Percentiles rank a stretch among this genome's conserved stretches.
Evolutionary conservation across 345 rosid genomes (phyloP).

Genomic region (Hirschfeldia incana): DNA sequence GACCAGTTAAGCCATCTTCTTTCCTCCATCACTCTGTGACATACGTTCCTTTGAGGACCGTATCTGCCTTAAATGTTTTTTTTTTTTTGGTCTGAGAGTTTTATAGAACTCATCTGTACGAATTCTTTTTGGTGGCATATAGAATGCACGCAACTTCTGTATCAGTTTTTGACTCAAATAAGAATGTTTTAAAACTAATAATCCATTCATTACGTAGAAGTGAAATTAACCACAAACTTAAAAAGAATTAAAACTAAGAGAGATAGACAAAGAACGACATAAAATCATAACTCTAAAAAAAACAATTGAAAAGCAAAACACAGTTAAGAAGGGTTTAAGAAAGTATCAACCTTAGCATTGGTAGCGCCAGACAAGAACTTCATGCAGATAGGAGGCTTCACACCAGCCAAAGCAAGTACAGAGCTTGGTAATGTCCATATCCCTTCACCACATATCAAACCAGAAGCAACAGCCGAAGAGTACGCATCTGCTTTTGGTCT

Average conservation of each 20-base stretch:
- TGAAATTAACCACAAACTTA: conserved; percentile 19
- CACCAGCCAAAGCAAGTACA: conserved; percentile 54
- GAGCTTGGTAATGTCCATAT: conserved; percentile 75
- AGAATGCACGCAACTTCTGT: conserved; percentile 19
- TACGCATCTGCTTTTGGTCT: conserved; percentile 61
- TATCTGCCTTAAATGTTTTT: not conserved
- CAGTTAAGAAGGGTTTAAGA: conserved; percentile 45
- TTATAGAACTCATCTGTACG: conserved; percentile 1
- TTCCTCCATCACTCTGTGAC: conserved; percentile 13
- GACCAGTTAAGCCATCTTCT: conserved; percentile 21
- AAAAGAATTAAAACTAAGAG: conserved; percentile 13
- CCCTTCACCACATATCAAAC: conserved; percentile 74
- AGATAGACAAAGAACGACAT: not conserved
- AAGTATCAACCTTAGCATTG: conserved; percentile 53
- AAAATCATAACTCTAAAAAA: not conserved
- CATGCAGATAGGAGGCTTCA: conserved; percentile 78
- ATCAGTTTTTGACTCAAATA: conserved; percentile 1
- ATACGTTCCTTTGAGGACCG: not conserved
- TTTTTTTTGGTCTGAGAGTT: not conserved
- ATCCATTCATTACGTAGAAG: conserved; percentile 11
- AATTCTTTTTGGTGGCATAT: not conserved
- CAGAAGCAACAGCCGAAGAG: conserved; percentile 71
- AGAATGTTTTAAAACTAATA: not conserved
- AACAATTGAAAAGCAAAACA: not conserved
- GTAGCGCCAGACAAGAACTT: conserved; percentile 55